A percentile compares a stretch with the other conserved stretches of the same genome.
phyloP scores from a whole-genome alignment of 2,329 filamentous ascomycete species.

The Aaosphaeria pasadenensis region DNA sequence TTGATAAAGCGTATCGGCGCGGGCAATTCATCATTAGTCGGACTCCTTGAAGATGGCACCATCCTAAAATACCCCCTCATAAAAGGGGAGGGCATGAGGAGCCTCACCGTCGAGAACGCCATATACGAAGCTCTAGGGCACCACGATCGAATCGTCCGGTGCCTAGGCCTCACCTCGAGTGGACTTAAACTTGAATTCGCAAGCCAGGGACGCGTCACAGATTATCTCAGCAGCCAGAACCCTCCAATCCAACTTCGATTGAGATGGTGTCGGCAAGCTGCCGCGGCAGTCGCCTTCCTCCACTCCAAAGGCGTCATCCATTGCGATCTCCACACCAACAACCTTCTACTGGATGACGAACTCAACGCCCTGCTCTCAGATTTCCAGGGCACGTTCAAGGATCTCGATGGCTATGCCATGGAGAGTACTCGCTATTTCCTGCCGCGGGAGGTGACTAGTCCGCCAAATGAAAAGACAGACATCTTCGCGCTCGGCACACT shows the following conservation, averaged over 20 bases:
- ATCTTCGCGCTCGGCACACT: slow-evolving; percentile 36
- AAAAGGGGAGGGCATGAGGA: too few relatives aligned
- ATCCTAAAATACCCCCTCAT: too few relatives aligned
- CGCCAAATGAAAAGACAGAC: slow-evolving; percentile 24
- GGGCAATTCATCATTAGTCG: too few relatives aligned
- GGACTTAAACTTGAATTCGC: too few relatives aligned
- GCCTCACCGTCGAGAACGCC: too few relatives aligned
- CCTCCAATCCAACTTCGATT: slow-evolving; percentile 2
- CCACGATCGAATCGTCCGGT: too few relatives aligned
- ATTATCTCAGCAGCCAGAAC: too few relatives aligned
- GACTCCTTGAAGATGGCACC: too few relatives aligned
- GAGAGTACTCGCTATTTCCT: slow-evolving; percentile 16
- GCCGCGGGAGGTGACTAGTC: slow-evolving; percentile 9
- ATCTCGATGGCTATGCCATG: slow-evolving; percentile 19
- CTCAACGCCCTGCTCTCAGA: slow-evolving; percentile 38
- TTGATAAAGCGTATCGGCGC: too few relatives aligned
- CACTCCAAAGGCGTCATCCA: slow-evolving; percentile 40
- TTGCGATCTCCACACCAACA: slow-evolving; percentile 40
- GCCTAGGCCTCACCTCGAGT: too few relatives aligned
- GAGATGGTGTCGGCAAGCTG: slow-evolving; percentile 11
- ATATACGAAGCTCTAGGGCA: too few relatives aligned
- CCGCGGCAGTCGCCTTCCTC: slow-evolving; percentile 32
- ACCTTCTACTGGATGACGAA: slow-evolving; percentile 37
- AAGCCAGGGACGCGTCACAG: too few relatives aligned
- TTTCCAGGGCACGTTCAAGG: slow-evolving; percentile 32